These are phyloP conservation scores for Sporisorium reilianum DNA, from an alignment of 1,284 basidiomycete genomes.

Conservation along the genomic window DNA sequence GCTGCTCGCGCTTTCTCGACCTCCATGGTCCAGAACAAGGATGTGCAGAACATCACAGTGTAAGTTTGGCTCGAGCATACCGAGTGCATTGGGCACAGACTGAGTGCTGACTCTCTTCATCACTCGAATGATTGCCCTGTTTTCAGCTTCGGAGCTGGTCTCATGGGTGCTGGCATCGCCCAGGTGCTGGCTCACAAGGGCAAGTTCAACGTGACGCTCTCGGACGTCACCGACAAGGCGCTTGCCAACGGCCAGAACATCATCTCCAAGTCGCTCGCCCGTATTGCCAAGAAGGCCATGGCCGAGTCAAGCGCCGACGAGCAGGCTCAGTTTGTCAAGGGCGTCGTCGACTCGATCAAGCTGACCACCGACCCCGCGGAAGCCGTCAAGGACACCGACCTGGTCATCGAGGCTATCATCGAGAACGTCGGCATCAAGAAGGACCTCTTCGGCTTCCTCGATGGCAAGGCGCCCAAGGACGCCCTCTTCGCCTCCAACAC, in stretches of 20 bases:
- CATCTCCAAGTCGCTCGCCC: constrained; percentile 73
- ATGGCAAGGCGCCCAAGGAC: constrained; percentile 71
- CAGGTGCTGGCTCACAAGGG: constrained; percentile 68
- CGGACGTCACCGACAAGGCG: constrained; percentile 70
- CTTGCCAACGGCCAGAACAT: constrained; percentile 73
- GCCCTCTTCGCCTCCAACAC: constrained; percentile 75
- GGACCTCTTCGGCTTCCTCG: constrained; percentile 73
- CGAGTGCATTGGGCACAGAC: not conserved
- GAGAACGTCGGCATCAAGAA: constrained; percentile 74
- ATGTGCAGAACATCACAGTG: constrained; percentile 69
- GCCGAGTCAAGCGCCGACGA: constrained; percentile 71
- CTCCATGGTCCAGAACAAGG: constrained; percentile 55
- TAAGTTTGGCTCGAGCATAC: constrained; percentile 29
- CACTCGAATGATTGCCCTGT: not conserved
- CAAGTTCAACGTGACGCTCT: constrained; percentile 69
- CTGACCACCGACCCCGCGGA: constrained; percentile 72
- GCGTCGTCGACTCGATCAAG: constrained; percentile 72
- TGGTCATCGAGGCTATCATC: constrained; percentile 75
- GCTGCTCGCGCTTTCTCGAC: constrained; percentile 55
- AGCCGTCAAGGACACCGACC: constrained; percentile 72
- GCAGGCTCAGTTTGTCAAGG: constrained; percentile 68
- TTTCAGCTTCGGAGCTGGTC: constrained; percentile 65
- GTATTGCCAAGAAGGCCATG: constrained; percentile 73
- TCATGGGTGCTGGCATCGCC: constrained; percentile 69
- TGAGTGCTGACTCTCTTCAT: not conserved